Conservation (phyloP, 805 yeast genomes). For the Candida vartiovaarae region DNA sequence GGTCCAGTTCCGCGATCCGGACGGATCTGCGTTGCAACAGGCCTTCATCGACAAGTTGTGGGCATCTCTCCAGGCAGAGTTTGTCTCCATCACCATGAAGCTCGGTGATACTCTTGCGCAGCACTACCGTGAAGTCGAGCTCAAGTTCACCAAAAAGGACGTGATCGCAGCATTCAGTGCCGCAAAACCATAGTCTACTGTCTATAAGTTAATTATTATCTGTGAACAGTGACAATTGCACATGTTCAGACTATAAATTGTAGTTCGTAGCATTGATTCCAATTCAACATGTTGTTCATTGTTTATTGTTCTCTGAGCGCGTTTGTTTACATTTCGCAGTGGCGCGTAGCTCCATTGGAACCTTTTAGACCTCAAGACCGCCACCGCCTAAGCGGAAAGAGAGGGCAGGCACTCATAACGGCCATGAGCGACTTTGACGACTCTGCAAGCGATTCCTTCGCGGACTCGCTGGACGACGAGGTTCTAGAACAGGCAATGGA, state of each 20-base stretch:
- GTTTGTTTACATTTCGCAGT: background rate
- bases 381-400: background rate
- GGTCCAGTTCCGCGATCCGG: slow-evolving; percentile 36
- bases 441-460: slow-evolving; percentile 14
- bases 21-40: slow-evolving; percentile 37
- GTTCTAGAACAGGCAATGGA: slow-evolving; percentile 19
- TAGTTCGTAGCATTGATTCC: too few relatives aligned
- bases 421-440: background rate
- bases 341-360: too few relatives aligned
- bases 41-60: slow-evolving; percentile 57
- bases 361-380: background rate
- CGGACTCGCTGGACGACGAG: slow-evolving; percentile 27
- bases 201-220: too few relatives aligned
- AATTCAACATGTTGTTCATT: too few relatives aligned
- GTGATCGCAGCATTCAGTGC: slow-evolving; percentile 45
- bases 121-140: slow-evolving; percentile 43
- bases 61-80: slow-evolving; percentile 62
- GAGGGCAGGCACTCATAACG: background rate
- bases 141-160: slow-evolving; percentile 46
- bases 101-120: slow-evolving; percentile 49
- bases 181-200: slow-evolving; percentile 11
- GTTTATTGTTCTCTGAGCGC: background rate
- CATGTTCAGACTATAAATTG: too few relatives aligned
- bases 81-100: slow-evolving; percentile 46
- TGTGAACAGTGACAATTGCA: too few relatives aligned